Conservation (phyloP, 169 alveolate species). For the Plasmodium billcollinsi region DNA sequence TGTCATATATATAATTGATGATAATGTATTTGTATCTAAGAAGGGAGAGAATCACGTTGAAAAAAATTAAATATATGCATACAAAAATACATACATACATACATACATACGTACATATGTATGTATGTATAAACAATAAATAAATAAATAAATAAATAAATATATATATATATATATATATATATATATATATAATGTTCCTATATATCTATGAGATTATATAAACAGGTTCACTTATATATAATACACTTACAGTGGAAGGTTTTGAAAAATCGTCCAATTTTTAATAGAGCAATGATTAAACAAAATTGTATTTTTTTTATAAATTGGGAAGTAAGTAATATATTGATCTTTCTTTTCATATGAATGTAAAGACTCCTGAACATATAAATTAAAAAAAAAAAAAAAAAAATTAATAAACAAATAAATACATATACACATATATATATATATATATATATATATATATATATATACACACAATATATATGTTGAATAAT, state of each 20-base stretch:
- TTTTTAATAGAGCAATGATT: background rate
- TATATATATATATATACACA: constrained; percentile 3
- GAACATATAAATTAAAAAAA: background rate
- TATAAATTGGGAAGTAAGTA: constrained; percentile 13
- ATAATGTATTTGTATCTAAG: constrained; percentile 2
- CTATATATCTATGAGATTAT: background rate
- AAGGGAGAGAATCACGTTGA: background rate
- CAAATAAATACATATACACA: background rate
- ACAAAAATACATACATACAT: too few relatives aligned
- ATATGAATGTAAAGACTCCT: background rate
- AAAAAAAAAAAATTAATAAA: background rate
- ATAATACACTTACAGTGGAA: constrained; percentile 12
- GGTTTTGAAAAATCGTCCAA: background rate
- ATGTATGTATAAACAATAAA: too few relatives aligned
- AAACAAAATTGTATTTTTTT: constrained; percentile 10
- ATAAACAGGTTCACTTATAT: too few relatives aligned
- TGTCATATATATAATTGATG: constrained; percentile 26
- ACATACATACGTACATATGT: too few relatives aligned
- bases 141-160: background rate
- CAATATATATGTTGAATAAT: background rate
- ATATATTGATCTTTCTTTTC: background rate
- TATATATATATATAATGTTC: background rate
- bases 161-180: background rate
- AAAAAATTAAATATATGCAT: background rate
- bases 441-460: background rate